These are phyloP conservation scores for Stentor coeruleus DNA, from an alignment of 73 alveolate species.

Conservation along the genomic window DNA sequence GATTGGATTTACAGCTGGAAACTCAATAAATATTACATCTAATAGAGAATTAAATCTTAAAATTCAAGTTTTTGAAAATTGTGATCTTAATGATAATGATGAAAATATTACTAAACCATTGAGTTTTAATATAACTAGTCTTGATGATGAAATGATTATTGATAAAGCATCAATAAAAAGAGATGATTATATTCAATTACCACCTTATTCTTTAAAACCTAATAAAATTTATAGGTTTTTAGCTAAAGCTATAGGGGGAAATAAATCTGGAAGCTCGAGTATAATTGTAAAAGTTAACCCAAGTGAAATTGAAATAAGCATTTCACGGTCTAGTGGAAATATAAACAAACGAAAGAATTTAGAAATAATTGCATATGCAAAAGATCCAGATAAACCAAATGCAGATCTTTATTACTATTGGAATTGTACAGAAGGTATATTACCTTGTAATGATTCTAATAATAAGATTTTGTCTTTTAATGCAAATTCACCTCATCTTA, in stretches of 20 bases:
- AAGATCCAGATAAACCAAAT: not conserved
- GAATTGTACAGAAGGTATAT: not conserved
- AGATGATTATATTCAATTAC: not conserved
- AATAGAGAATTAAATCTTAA: not conserved
- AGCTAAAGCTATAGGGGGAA: not conserved
- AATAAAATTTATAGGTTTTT: too few species aligned
- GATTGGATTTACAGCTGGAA: not conserved
- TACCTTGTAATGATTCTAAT: not conserved
- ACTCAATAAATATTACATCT: too few species aligned
- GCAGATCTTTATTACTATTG: not conserved
- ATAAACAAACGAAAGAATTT: not conserved
- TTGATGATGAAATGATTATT: too few species aligned
- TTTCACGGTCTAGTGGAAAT: slow-evolving; percentile 1
- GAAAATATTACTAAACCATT: too few species aligned
- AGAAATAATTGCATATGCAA: not conserved
- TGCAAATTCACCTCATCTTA: not conserved
- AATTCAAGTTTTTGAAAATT: not conserved
- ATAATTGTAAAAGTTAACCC: not conserved
- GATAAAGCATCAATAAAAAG: not conserved
- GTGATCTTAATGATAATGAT: not conserved
- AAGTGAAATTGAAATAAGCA: not conserved
- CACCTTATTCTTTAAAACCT: not conserved
- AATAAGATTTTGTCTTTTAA: too few species aligned
- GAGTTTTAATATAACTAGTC: not conserved
- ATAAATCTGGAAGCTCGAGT: not conserved